Evolutionary conservation across 768 basidiomycete species (phyloP).

Genomic region (Leccinum uliginosum): DNA sequence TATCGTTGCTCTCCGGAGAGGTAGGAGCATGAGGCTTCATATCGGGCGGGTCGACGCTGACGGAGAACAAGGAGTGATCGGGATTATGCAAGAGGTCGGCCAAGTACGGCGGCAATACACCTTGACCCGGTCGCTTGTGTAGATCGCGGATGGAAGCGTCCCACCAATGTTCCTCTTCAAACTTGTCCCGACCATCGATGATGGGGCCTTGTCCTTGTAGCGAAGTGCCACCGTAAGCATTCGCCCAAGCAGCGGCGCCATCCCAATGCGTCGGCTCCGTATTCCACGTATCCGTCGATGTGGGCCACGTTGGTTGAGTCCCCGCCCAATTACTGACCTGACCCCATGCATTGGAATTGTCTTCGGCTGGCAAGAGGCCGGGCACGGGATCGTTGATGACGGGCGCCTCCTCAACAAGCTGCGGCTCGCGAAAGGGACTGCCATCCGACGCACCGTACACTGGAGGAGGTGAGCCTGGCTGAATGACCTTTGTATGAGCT

Average conservation of each 20-base stretch:
- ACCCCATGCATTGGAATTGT: slow-evolving; percentile 21
- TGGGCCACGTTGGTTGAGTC: slow-evolving; percentile 10
- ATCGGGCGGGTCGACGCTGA: slow-evolving; percentile 40
- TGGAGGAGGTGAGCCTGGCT: slow-evolving; percentile 27
- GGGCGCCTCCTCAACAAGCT: slow-evolving; percentile 45
- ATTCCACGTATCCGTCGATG: slow-evolving; percentile 18
- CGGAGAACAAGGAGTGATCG: slow-evolving; percentile 66
- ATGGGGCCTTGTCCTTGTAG: slow-evolving; percentile 31
- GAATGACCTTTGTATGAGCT: slow-evolving; percentile 33
- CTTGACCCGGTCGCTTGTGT: slow-evolving; percentile 59
- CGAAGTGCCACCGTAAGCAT: slow-evolving; percentile 18
- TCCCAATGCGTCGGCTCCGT: slow-evolving; percentile 26
- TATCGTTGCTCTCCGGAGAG: slow-evolving; percentile 17
- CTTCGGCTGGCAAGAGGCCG: slow-evolving; percentile 34
- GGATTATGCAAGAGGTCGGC: slow-evolving; percentile 67
- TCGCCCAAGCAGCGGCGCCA: slow-evolving; percentile 18
- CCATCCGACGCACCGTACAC: slow-evolving; percentile 19
- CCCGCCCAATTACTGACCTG: slow-evolving; percentile 16
- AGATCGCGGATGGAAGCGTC: slow-evolving; percentile 44
- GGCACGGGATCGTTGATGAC: slow-evolving; percentile 35
- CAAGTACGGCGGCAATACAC: slow-evolving; percentile 64
- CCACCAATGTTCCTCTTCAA: slow-evolving; percentile 72
- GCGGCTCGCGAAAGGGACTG: slow-evolving; percentile 49
- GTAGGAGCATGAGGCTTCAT: slow-evolving; percentile 20
- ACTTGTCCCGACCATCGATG: slow-evolving; percentile 57